Evolutionary conservation across 2,329 filamentous ascomycete genomes (phyloP).

Genomic region (Didymella segeticola): DNA sequence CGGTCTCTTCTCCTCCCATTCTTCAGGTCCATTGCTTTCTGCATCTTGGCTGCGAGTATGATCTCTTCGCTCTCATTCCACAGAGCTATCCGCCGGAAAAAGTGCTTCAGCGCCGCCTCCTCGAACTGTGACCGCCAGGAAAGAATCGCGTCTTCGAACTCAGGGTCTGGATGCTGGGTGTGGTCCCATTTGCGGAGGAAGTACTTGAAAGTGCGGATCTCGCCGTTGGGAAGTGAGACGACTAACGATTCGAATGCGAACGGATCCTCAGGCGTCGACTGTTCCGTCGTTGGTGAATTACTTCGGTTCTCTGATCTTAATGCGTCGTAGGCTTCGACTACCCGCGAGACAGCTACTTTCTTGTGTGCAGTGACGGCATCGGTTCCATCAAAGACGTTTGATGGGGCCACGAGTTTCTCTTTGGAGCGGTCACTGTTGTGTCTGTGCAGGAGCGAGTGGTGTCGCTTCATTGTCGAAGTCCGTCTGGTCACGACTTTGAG

Average conservation of each 20-base stretch:
- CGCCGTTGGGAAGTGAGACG: conserved; percentile 23
- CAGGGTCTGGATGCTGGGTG: conserved; percentile 18
- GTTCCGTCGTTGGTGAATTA: conserved; percentile 10
- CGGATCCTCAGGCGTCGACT: conserved; percentile 17
- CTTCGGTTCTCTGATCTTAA: conserved; percentile 11
- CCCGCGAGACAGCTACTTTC: conserved; percentile 15
- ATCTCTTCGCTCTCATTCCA: conserved; percentile 30
- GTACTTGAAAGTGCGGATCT: conserved; percentile 32
- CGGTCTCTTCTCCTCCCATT: conserved; percentile 16
- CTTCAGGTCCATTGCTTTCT: conserved; percentile 20
- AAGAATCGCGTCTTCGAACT: conserved; percentile 23
- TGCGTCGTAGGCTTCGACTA: conserved; percentile 19
- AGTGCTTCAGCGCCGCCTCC: conserved; percentile 29
- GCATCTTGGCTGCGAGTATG: conserved; percentile 17
- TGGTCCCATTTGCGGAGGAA: conserved; percentile 30
- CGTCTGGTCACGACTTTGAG: conserved; percentile 6
- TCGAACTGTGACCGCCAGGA: conserved; percentile 23
- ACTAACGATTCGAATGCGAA: conserved; percentile 23
- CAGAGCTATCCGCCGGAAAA: conserved; percentile 28
- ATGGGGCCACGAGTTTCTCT: not conserved
- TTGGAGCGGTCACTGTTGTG: conserved; percentile 14
- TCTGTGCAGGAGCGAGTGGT: conserved; percentile 17
- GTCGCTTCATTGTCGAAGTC: conserved; percentile 13
- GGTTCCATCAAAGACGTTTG: conserved; percentile 14
- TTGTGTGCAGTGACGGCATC: conserved; percentile 11